Evolutionary conservation across 2,329 filamentous ascomycete genomes (phyloP).

Genomic region (Cladosporium sp.): DNA sequence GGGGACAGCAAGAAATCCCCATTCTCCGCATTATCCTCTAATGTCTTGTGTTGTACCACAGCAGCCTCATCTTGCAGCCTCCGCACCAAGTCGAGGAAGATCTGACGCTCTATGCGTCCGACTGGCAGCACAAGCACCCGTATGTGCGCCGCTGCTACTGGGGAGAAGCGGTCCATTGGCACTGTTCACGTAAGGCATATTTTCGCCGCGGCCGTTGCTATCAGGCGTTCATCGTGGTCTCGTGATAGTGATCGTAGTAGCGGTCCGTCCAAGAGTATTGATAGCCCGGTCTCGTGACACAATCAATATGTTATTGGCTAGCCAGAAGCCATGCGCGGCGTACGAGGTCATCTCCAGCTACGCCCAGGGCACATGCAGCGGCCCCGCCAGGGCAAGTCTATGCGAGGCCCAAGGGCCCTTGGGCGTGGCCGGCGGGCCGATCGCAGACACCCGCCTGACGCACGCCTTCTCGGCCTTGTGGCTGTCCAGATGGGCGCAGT

Average conservation of each 20-base stretch:
- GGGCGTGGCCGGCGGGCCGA: not conserved
- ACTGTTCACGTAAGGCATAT: not conserved
- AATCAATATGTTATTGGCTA: not conserved
- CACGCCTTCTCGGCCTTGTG: not conserved
- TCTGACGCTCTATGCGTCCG: constrained; percentile 75
- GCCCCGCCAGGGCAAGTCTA: not conserved
- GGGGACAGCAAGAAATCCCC: constrained; percentile 59
- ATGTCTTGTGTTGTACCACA: constrained; percentile 45
- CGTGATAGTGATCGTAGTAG: not conserved
- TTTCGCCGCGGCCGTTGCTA: not conserved
- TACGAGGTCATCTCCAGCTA: not conserved
- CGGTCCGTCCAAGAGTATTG: not conserved
- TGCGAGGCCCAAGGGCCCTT: not conserved
- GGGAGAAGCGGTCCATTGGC: constrained; percentile 70
- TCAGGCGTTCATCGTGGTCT: not conserved
- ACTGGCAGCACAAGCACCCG: constrained; percentile 82
- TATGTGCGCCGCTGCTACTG: constrained; percentile 85
- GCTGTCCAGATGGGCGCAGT: not conserved
- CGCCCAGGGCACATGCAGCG: not conserved
- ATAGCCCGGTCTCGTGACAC: not conserved
- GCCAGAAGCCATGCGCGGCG: not conserved
- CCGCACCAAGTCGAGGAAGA: constrained; percentile 74
- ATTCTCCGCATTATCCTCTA: constrained; percentile 3
- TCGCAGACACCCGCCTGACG: not conserved
- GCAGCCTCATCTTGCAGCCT: constrained; percentile 75